Conservation (phyloP, 1,139 yeast genomes). For the Candida tunisiensis region DNA sequence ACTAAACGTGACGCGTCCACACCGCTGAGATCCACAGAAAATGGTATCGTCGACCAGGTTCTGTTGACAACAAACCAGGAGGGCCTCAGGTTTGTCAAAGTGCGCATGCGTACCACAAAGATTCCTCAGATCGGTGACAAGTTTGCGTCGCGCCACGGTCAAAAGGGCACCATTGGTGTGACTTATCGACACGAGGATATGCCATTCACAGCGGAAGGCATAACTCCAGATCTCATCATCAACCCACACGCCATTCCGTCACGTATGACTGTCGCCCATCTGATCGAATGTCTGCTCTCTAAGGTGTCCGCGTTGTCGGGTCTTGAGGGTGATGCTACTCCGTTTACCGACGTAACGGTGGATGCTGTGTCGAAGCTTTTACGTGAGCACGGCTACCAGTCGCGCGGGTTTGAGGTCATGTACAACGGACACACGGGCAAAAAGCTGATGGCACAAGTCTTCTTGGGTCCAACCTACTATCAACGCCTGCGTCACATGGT, state of each 20-base stretch:
- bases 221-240: conserved; percentile 92
- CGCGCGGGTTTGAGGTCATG: conserved; percentile 97
- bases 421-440: conserved; percentile 98
- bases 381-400: conserved; percentile 92
- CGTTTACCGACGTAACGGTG: conserved; percentile 94
- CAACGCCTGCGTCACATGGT: conserved; percentile 99
- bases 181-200: conserved; percentile 97
- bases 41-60: conserved; percentile 97
- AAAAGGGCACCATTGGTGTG: conserved; percentile 99
- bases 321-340: conserved; percentile 97
- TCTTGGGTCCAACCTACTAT: conserved; percentile 97
- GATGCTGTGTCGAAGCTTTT: conserved; percentile 85
- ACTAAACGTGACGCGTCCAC: conserved; percentile 98
- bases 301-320: conserved; percentile 94
- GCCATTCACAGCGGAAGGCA: conserved; percentile 96
- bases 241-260: conserved; percentile 99
- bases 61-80: conserved; percentile 94
- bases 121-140: conserved; percentile 98
- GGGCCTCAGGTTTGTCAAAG: conserved; percentile 93
- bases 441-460: conserved; percentile 92
- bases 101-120: conserved; percentile 96
- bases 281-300: conserved; percentile 90
- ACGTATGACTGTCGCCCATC: conserved; percentile 99
- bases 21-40: conserved; percentile 90
- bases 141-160: conserved; percentile 99